phyloP scores from a whole-genome alignment of 345 rosid genomes.

The Arabidopsis arenosa region DNA sequence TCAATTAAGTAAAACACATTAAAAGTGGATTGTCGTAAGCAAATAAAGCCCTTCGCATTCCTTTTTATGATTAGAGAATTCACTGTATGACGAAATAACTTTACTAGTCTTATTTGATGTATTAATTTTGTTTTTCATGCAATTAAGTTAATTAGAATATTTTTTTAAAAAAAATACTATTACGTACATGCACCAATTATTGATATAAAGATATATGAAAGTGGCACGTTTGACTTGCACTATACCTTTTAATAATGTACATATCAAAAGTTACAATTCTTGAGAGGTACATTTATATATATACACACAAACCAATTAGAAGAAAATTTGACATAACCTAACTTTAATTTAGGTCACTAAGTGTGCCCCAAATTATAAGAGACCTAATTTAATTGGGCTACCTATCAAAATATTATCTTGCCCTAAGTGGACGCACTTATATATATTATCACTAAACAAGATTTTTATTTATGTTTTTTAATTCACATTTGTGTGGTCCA shows the following conservation, averaged over 20 bases:
- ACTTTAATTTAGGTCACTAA: constrained; percentile 47
- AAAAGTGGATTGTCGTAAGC: constrained; percentile 37
- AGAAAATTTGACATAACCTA: constrained; percentile 43
- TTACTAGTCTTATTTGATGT: constrained; percentile 5
- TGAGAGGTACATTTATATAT: background rate
- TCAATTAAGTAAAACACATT: constrained; percentile 19
- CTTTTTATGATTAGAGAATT: constrained; percentile 18
- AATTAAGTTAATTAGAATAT: constrained; percentile 9
- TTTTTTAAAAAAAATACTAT: background rate
- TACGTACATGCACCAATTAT: constrained; percentile 23
- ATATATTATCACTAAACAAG: constrained; percentile 37
- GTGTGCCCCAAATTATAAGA: constrained; percentile 36
- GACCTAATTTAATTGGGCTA: constrained; percentile 40
- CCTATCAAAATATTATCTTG: constrained; percentile 41
- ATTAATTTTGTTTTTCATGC: background rate
- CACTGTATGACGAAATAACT: constrained; percentile 14
- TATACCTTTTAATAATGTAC: constrained; percentile 4
- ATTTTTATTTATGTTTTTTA: background rate
- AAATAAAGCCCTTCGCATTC: constrained; percentile 32
- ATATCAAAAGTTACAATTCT: constrained; percentile 24
- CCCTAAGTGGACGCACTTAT: constrained; percentile 41
- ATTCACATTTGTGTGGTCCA: constrained; percentile 27
- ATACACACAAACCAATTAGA: constrained; percentile 25
- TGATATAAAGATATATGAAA: constrained; percentile 29
- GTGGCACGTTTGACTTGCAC: constrained; percentile 38